Base-by-base conservation (phyloP, 2,329 filamentous ascomycete species). In the Colletotrichum eleusines region DNA sequence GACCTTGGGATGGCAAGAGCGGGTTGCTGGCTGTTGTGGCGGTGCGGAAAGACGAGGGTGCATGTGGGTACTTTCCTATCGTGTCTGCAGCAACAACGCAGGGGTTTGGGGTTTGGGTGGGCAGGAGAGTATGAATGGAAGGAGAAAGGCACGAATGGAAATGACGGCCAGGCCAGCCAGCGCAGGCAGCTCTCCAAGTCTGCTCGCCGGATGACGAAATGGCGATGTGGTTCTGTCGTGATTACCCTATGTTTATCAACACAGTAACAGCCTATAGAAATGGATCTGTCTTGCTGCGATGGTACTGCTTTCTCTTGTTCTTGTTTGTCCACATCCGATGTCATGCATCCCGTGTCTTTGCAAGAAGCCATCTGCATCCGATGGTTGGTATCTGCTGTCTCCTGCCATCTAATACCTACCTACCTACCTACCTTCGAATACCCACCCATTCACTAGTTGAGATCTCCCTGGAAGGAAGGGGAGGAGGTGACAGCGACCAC, bases 1-100 rank as follows among this genome's bases (percentile, higher is more conserved):
- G 50, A 66, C 42, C 64, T 55, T 67, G 68, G 57, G 50, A 61
- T 55, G 67, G 58, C 57, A 67, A 51, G 20, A 71, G 63, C 58
- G 63, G 35, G 46, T 23, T 62, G 6, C 46, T 55, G 53, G 64
- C 58, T 51, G 51, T 55, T 71, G 69, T 71, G 68, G 69, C 69
- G 69, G 69, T 71, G 69, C 69, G 58, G 44, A 26, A 46, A 5
- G 66, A 60, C 66, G 46, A 66, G 62, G 66, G 40, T 54, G 28
- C 20, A 12, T 46, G 65, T 71, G 69, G 69, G 69, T 71, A 68
- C 69, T 69, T 71, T 46, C 69, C 69, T 71, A 68, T 63, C 48
- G 53, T 71, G 64, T 71, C 64, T 71, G 64, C 69, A 54, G 59
- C 58, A 71, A 51, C 58, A 53, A 44, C 33, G 35, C 51, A 71